Conservation (phyloP, 805 yeast genomes). For the Candida sithepensis region DNA sequence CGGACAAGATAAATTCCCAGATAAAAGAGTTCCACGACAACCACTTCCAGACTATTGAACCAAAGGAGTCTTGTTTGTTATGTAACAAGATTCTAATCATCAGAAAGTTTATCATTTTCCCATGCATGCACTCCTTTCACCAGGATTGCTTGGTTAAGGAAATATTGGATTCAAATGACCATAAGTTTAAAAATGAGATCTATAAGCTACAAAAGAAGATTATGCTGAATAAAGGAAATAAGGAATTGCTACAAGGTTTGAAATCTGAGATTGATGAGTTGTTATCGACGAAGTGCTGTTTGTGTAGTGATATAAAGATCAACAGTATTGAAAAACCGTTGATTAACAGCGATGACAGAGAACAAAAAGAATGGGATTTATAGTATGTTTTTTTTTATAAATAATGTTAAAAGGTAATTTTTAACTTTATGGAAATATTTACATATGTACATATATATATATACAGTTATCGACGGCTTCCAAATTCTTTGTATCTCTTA, state of each 20-base stretch:
- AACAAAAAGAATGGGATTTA: conserved; percentile 47
- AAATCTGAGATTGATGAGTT: conserved; percentile 53
- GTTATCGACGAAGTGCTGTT: conserved; percentile 60
- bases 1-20: conserved; percentile 54
- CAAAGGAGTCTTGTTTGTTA: conserved; percentile 76
- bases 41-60: conserved; percentile 65
- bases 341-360: conserved; percentile 36
- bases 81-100: conserved; percentile 70
- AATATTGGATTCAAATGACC: conserved; percentile 61
- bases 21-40: conserved; percentile 46
- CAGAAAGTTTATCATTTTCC: conserved; percentile 75
- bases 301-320: conserved; percentile 74
- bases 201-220: conserved; percentile 48
- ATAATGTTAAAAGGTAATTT: not conserved
- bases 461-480: not conserved
- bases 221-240: conserved; percentile 34
- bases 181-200: conserved; percentile 59
- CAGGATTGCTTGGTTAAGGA: conserved; percentile 75
- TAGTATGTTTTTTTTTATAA: conserved; percentile 15
- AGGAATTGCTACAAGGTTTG: conserved; percentile 27
- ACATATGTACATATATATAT: not conserved
- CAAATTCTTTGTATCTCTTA: not conserved
- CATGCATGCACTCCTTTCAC: conserved; percentile 89
- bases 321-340: conserved; percentile 66
- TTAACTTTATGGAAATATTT: not conserved